phyloP scores from a whole-genome alignment of 345 rosid species.

The Kernera saxatilis region DNA sequence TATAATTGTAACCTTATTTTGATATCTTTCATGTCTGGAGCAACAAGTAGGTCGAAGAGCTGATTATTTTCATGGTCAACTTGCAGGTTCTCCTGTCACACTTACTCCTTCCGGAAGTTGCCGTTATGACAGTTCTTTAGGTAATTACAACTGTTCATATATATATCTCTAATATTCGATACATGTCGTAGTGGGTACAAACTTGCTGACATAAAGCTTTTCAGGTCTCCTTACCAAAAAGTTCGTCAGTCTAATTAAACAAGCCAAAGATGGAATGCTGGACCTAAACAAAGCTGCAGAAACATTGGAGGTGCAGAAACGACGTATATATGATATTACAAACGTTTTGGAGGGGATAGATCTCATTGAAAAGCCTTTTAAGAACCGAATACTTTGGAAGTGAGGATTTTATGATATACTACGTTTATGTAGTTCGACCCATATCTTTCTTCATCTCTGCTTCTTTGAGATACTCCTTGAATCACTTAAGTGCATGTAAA shows the following conservation, averaged over 20 bases:
- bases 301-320: conserved; percentile 90
- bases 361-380: conserved; percentile 91
- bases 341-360: conserved; percentile 99
- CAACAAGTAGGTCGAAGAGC: conserved; percentile 1
- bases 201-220: conserved; percentile 15
- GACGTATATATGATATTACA: conserved; percentile 97
- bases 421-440: conserved; percentile 21
- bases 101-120: conserved; percentile 83
- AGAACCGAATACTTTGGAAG: conserved; percentile 95
- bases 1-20: background rate
- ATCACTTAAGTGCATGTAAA: conserved; percentile 6
- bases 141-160: conserved; percentile 33
- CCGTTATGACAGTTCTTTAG: conserved; percentile 95
- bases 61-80: conserved; percentile 21
- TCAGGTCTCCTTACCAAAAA: conserved; percentile 90
- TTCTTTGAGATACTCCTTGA: conserved; percentile 15
- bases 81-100: conserved; percentile 70
- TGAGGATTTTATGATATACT: conserved; percentile 35
- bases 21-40: background rate
- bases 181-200: background rate
- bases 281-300: conserved; percentile 93
- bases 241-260: conserved; percentile 74
- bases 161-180: background rate
- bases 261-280: conserved; percentile 81
- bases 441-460: background rate